Conservation (phyloP, 495 filamentous ascomycete species). For the Halenospora varia region DNA sequence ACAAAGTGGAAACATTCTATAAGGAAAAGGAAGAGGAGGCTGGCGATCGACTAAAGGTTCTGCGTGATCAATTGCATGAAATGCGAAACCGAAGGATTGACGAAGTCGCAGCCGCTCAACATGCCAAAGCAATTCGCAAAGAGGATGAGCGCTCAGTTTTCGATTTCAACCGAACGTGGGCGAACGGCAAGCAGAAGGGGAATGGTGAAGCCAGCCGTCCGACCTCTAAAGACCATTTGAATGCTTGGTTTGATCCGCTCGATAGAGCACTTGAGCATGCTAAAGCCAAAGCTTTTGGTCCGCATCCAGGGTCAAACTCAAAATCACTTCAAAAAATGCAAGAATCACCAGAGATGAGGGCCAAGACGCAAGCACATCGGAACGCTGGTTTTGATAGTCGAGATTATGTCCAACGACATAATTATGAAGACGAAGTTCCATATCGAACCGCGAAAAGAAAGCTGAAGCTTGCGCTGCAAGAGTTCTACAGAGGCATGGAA, state of each 20-base stretch:
- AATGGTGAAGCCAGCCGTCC: conserved; percentile 8
- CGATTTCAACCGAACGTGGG: neutral
- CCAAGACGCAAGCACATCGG: conserved; percentile 3
- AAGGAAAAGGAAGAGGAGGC: too few relatives aligned
- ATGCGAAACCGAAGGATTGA: conserved; percentile 65
- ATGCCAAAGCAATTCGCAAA: conserved; percentile 14
- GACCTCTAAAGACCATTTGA: conserved; percentile 15
- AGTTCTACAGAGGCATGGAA: conserved; percentile 90
- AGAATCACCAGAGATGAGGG: conserved; percentile 13
- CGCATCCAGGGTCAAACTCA: conserved; percentile 19
- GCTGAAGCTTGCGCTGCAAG: conserved; percentile 82
- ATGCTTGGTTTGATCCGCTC: conserved; percentile 21
- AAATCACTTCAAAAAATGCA: conserved; percentile 20
- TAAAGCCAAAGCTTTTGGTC: conserved; percentile 17
- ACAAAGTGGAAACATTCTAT: too few relatives aligned
- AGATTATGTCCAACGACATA: conserved; percentile 61
- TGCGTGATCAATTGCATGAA: too few relatives aligned
- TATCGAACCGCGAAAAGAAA: conserved; percentile 86
- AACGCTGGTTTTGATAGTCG: conserved; percentile 29
- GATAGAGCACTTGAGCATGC: conserved; percentile 16
- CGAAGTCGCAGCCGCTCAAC: conserved; percentile 53
- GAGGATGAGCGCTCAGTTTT: conserved; percentile 9
- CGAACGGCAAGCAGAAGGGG: conserved; percentile 12
- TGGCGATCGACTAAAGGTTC: too few relatives aligned
- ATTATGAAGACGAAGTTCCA: conserved; percentile 52